Evolutionary conservation across 2,329 filamentous ascomycete genomes (phyloP).

Genomic region (Talaromyces funiculosus): DNA sequence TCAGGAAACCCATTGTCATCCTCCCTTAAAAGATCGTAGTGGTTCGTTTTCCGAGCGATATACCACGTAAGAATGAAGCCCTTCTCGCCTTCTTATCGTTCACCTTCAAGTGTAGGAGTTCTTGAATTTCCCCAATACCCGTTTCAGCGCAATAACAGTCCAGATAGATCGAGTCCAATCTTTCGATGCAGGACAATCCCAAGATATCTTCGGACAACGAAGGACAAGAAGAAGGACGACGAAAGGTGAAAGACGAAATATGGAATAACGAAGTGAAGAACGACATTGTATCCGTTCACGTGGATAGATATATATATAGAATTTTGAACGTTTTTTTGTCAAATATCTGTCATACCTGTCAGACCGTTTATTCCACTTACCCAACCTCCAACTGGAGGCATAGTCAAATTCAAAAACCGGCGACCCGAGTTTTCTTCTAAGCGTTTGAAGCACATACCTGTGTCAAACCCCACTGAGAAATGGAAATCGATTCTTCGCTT

Average conservation of each 20-base stretch:
- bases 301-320: neutral
- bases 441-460: neutral
- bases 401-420: neutral
- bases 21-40: neutral
- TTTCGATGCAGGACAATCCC: neutral
- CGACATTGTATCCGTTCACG: neutral
- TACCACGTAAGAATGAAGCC: neutral
- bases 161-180: neutral
- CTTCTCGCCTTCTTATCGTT: neutral
- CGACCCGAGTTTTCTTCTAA: neutral
- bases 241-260: neutral
- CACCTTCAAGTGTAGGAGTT: neutral
- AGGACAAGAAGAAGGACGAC: neutral
- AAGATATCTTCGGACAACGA: neutral
- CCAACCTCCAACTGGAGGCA: neutral
- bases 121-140: neutral
- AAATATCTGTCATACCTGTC: neutral
- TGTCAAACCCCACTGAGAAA: neutral
- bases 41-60: neutral
- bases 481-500: neutral
- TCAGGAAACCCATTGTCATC: slow-evolving; percentile 1
- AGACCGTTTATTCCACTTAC: neutral
- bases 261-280: neutral
- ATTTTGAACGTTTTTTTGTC: neutral
- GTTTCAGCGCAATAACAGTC: slow-evolving; percentile 3